Evolutionary conservation across 768 basidiomycete genomes (phyloP), one percentile per base, ranked within the genome.

Genomic region (Cytidiella melzeri): DNA sequence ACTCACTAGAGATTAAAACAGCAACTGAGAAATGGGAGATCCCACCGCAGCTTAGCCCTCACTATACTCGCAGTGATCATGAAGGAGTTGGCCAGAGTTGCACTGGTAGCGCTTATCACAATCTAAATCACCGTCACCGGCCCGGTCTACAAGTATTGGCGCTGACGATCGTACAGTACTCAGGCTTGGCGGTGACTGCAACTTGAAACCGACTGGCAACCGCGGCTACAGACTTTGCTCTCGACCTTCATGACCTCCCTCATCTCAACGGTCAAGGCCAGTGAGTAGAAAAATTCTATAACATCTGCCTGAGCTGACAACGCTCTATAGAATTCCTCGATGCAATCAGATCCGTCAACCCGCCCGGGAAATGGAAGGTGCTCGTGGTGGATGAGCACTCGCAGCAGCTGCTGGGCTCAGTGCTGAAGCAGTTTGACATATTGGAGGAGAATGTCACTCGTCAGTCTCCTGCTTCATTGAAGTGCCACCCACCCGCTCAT

Each of bases 381-480:
- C 80, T 98, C 39, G 92, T 99, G 51, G 88, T 98, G 46, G 96
- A 99, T 66, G 91, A 93, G 56, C 80, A 90, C 68, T 85, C 93
- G 21, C 85, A 93, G 67, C 81, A 77, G 63, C 70, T 98, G 47
- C 67, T 99, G 41, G 79, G 83, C 53, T 80, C 87, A 7, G 91
- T 94, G 3, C 75, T 97, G 58, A 92, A 92, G 69, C 85, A 91
- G 63, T 92, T 89, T 59, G 95, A 99, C 65, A 88, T 98, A 48
- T 68, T 98, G 48, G 85, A 92, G 65, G 92, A 96, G 74, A 94
- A 94, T 73, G 92, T 98, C 38, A 96, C 93, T 41, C 78, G 95
- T 96, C 71, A 64, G 92, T 45, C 36, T 36, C 19, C 27, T 25
- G 11, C 20, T 28, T 39, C 26, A 15, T 39, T 40, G 36, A 10